Conservation (phyloP, 495 filamentous ascomycete species). For the Hyaloscypha hepaticicola region DNA sequence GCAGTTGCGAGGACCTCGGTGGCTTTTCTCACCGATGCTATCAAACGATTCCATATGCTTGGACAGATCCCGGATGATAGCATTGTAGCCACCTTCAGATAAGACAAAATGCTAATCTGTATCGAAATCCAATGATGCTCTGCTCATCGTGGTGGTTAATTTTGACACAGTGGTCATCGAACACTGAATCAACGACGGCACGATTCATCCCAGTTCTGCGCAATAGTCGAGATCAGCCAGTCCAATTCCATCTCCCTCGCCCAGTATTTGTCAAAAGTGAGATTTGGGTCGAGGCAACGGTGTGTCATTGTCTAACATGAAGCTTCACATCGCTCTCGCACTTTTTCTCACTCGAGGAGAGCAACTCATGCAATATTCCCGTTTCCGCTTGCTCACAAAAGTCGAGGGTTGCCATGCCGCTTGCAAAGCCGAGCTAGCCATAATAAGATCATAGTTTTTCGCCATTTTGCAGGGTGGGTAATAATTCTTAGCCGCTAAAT, state of each 20-base stretch:
- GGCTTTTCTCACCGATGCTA: conserved; percentile 10
- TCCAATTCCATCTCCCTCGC: not conserved
- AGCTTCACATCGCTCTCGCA: not conserved
- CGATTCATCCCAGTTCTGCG: not conserved
- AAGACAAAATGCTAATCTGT: conserved; percentile 19
- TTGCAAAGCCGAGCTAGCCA: conserved; percentile 17
- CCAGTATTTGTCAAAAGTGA: not conserved
- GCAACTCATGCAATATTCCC: not conserved
- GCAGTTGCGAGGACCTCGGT: not conserved
- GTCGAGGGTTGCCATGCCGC: not conserved
- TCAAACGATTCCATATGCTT: conserved; percentile 4
- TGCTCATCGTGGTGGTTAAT: conserved; percentile 16
- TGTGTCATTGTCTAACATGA: not conserved
- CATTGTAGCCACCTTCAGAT: conserved; percentile 14
- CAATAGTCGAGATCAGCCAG: not conserved
- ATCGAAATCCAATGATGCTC: conserved; percentile 17
- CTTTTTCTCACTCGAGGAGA: not conserved
- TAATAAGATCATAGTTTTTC: conserved; percentile 12
- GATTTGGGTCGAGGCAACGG: not conserved
- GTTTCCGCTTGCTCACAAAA: not conserved
- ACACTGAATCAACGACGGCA: not conserved
- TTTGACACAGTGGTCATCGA: conserved; percentile 7
- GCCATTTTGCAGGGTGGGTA: not conserved
- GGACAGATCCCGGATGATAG: conserved; percentile 13
- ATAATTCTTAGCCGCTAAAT: not conserved